These are phyloP conservation scores for bread wheat (Triticum aestivum) DNA, from an alignment of 176 grass and related monocot genomes.

Conservation along the genomic window IWGSC_CS_RefSeq_v2.1 NC_057809.1:152678745-152679244, in stretches of 20 bases:
- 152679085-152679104: neutral
- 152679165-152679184: neutral
- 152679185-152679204: neutral
- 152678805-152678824: neutral
- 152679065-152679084: neutral
- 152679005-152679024: neutral
- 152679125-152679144: neutral
- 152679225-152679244: neutral
- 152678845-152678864: neutral
- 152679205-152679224: neutral
- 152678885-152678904: neutral
- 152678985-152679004: neutral
- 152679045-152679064: neutral
- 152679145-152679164: neutral
- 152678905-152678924: neutral
- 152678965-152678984: neutral
- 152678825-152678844: neutral
- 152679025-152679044: neutral
- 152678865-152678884: neutral
- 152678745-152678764: neutral
- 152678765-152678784: neutral
- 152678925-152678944: neutral
- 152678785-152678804: neutral
- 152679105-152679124: neutral
- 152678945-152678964: neutral